Percentiles rank a stretch among this genome's conserved stretches.
These are phyloP conservation scores for Tricholoma terreum DNA, from an alignment of 768 basidiomycete genomes.

Conservation along the genomic window DNA sequence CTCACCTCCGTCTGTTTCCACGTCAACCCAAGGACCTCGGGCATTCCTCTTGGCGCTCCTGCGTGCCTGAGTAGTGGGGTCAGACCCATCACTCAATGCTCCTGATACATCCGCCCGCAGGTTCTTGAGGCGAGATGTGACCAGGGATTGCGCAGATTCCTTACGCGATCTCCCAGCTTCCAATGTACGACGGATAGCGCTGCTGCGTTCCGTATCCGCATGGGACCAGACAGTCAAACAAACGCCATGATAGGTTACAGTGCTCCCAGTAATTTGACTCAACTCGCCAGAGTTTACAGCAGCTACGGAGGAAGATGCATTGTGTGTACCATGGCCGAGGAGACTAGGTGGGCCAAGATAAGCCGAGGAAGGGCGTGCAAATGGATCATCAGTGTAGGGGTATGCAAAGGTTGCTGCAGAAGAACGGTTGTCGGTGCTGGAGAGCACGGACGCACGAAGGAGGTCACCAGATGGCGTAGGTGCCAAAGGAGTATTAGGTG, in stretches of 20 bases:
- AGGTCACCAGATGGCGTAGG: constrained; percentile 71
- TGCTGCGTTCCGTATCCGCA: constrained; percentile 83
- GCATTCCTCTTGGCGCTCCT: constrained; percentile 53
- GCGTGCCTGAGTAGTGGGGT: constrained; percentile 58
- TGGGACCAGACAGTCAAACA: constrained; percentile 96
- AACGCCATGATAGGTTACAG: constrained; percentile 82
- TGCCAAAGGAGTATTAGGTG: constrained; percentile 71
- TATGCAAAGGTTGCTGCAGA: constrained; percentile 72
- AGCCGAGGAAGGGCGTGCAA: constrained; percentile 74
- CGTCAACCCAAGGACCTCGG: constrained; percentile 69
- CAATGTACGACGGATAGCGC: constrained; percentile 78
- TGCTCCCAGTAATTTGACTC: constrained; percentile 36
- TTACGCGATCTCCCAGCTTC: constrained; percentile 77
- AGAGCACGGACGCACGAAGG: constrained; percentile 72
- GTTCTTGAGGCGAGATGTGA: constrained; percentile 64
- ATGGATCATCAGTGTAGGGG: constrained; percentile 74
- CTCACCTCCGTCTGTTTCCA: constrained; percentile 72
- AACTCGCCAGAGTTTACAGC: constrained; percentile 31
- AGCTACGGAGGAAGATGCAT: constrained; percentile 28
- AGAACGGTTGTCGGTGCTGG: constrained; percentile 56
- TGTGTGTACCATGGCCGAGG: constrained; percentile 45
- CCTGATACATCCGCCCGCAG: constrained; percentile 54
- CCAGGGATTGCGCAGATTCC: constrained; percentile 73
- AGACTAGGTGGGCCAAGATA: constrained; percentile 77
- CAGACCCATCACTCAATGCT: constrained; percentile 41